These are phyloP conservation scores for Penicillium sp. DNA, from an alignment of 2,329 filamentous ascomycete species.

Conservation along the genomic window DNA sequence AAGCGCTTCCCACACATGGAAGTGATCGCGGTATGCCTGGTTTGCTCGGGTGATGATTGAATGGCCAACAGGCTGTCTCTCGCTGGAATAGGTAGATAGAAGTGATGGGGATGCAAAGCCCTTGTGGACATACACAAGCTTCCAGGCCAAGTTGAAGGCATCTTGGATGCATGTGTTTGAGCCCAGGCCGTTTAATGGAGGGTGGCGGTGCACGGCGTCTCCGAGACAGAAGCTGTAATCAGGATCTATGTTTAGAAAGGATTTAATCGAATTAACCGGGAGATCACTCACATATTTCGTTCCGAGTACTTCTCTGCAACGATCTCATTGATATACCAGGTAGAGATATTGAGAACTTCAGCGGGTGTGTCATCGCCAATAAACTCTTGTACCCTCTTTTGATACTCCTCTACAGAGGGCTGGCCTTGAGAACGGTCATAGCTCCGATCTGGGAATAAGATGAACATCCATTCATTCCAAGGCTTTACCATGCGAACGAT, in stretches of 20 bases:
- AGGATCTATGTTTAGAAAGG: background rate
- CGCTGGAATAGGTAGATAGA: constrained; percentile 45
- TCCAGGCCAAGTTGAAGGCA: constrained; percentile 57
- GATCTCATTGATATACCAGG: constrained; percentile 62
- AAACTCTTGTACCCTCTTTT: constrained; percentile 46
- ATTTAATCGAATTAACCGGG: background rate
- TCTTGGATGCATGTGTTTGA: constrained; percentile 60
- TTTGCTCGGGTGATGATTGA: constrained; percentile 56
- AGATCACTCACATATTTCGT: constrained; percentile 43
- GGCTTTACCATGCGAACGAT: constrained; percentile 61
- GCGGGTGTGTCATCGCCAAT: constrained; percentile 55
- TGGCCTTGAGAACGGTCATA: constrained; percentile 31
- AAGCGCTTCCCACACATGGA: constrained; percentile 46
- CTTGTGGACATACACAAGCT: constrained; percentile 49
- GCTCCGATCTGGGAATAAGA: constrained; percentile 46
- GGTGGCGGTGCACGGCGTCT: constrained; percentile 59
- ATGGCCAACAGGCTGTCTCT: constrained; percentile 52
- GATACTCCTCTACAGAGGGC: constrained; percentile 49
- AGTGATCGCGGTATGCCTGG: constrained; percentile 54
- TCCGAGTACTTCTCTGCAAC: constrained; percentile 57
- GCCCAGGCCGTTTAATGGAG: constrained; percentile 56
- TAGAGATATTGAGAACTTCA: constrained; percentile 54
- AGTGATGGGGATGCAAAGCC: constrained; percentile 34
- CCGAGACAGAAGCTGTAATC: constrained; percentile 51
- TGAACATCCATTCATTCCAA: constrained; percentile 63